phyloP scores from a whole-genome alignment of 129 eudicot genomes.

The Arctium minus region DNA sequence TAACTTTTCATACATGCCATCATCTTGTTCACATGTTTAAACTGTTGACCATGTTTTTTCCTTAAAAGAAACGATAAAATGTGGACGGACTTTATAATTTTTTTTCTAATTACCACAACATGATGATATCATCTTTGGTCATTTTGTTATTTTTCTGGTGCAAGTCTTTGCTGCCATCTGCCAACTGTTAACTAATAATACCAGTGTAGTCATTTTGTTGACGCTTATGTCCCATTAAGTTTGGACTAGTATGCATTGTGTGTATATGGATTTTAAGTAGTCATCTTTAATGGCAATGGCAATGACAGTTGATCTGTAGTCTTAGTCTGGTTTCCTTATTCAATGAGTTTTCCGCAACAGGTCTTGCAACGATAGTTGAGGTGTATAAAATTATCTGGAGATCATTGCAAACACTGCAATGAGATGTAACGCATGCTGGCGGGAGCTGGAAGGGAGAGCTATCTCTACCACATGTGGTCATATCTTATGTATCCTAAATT shows the following conservation, averaged over 20 bases:
- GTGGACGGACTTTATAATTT: not conserved
- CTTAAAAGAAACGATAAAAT: not conserved
- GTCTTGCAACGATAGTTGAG: not conserved
- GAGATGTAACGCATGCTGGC: slow-evolving; percentile 99
- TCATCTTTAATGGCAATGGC: not conserved
- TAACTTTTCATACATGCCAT: slow-evolving; percentile 3
- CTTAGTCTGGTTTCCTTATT: not conserved
- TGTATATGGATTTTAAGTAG: slow-evolving; percentile 7
- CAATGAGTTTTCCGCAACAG: not conserved
- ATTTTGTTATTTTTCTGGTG: not conserved
- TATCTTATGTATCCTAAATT: slow-evolving; percentile 71
- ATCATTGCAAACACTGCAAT: slow-evolving; percentile 42
- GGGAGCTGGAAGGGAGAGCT: slow-evolving; percentile 89
- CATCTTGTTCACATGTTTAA: not conserved
- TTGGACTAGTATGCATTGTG: not conserved
- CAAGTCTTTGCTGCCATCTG: slow-evolving; percentile 1
- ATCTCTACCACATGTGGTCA: slow-evolving; percentile 86
- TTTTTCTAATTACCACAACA: not conserved
- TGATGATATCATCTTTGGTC: not conserved
- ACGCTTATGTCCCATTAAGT: not conserved
- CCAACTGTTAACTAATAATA: not conserved
- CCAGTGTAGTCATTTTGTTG: not conserved
- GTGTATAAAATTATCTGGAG: slow-evolving; percentile 11
- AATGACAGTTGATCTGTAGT: slow-evolving; percentile 10
- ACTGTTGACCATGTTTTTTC: not conserved